Base-by-base conservation (phyloP, 768 basidiomycete genomes). In the Kwoniella sp. region DNA sequence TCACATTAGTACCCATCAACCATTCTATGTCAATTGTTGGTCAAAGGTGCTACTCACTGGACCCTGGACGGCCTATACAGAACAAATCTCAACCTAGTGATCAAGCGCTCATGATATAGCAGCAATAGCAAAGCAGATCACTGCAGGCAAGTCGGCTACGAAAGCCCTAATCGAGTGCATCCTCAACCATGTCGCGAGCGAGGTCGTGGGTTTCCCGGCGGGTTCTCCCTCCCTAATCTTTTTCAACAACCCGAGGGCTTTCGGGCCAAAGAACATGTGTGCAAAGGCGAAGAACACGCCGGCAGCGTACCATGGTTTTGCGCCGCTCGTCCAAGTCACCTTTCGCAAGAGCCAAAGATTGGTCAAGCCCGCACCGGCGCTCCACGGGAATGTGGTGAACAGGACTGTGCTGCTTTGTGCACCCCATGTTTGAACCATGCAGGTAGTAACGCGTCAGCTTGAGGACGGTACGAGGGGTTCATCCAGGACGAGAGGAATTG, bases 191-290 rank as follows among this genome's bases (percentile, higher is more conserved):
- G 19, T 29, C 46, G 24, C 26, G n/a, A 57, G 26, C 1, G 56
- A 47, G 13, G 44, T 46, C 17, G 36, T 47, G 5, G 56, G 46
- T 47, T 24, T 57, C 8, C 56, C 56, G 30, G 22, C 25, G 15
- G 40, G 40, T 47, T 57, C 56, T 29, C 56, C 56, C 44, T 57
- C 29, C n/a, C 56, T 46, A 15, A 57, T 57, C 46, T 57, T 48
- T 13, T 48, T 25, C 26, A 57, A 57, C 19, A 57, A 22, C 17
- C 44, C 27, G 13, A 57, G 21, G 2, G 56, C 56, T 48, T 57
- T 57, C 8, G 56, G 56, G 12, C 56, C 56, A 27, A 57, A 57
- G n/a, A 48, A 10, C 56, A 57, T 57, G 47, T 57, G 56, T 27
- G 25, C 40, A 48, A 46, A 57, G 27, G 56, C 56, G 26, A 57